Base-by-base conservation (phyloP, 2,329 filamentous ascomycete species). In the Cercospora nicotianae region DNA sequence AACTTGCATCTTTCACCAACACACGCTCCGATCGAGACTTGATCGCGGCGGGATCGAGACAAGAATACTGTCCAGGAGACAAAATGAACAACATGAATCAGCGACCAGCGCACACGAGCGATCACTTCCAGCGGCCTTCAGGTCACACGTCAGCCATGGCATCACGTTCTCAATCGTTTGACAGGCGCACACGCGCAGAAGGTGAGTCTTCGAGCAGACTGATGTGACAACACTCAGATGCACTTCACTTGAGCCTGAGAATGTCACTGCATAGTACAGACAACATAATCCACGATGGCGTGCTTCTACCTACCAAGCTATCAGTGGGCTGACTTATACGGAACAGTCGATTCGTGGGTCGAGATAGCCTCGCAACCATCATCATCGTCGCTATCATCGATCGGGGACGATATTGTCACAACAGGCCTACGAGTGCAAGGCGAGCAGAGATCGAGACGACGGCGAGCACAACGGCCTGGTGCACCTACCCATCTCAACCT, bases 281-380 rank as follows among this genome's bases (percentile, higher is more conserved):
- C 48, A 55, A 30, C 26, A 20, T 12, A n/a, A 33, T 45, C 18
- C 57, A 69, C 39, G 55, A 73, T 74, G 72, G 63, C 70, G 16
- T 72, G 66, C 68, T 73, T 71, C 42, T 72, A 57, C 36, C 66
- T 68, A n/a, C 64, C 69, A 13, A 65, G 65, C 66, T 62, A 67
- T 39, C 67, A 64, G 62, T 73, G 71, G 68, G 69, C 75, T 77
- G 71, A 77, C 74, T 68, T 73, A 69, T 74, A 72, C 67, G 55
- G 63, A 64, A 59, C 70, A 72, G 70, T 72, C 94, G 95, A 98
- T 82, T 97, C 95, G 8, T 99, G 95, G 95, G 89, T 98, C 74
- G 94, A 99, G 79, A 89, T 99, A 69, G 88, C 91, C 58, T 97
- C 94, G 3, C 92, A 95, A 74, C 93, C 94, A 7, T 97, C 94